These are phyloP conservation scores for Trypanosomatidae sp. DNA, from an alignment of 208 protist genomes.

Conservation along the genomic window DNA sequence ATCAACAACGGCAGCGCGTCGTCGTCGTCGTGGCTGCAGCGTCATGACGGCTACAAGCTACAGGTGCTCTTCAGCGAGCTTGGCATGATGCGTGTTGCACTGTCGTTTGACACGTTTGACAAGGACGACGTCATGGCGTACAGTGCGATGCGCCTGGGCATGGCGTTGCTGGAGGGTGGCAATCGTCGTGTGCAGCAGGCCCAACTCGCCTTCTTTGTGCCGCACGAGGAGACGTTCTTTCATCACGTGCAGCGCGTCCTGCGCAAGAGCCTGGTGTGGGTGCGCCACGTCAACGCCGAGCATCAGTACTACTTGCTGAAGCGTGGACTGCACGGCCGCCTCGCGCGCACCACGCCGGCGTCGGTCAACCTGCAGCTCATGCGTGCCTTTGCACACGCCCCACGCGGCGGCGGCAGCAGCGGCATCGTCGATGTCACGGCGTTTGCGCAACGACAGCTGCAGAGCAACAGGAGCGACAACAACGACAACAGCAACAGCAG, in stretches of 20 bases:
- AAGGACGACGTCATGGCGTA: conserved; percentile 53
- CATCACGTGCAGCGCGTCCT: conserved; percentile 47
- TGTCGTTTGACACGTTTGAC: conserved; percentile 26
- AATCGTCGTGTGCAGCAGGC: conserved; percentile 46
- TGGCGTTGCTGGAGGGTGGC: conserved; percentile 60
- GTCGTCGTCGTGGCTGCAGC: too few relatives aligned
- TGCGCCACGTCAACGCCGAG: conserved; percentile 28
- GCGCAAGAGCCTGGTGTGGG: conserved; percentile 23
- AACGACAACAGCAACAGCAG: too few relatives aligned
- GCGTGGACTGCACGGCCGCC: conserved; percentile 12
- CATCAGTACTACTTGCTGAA: conserved; percentile 56
- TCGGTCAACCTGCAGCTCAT: conserved; percentile 30
- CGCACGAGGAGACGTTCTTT: conserved; percentile 64
- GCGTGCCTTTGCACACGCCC: too few relatives aligned
- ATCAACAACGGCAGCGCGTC: too few relatives aligned
- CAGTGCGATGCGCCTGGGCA: conserved; percentile 39
- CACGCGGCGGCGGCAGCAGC: too few relatives aligned
- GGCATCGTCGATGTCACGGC: too few relatives aligned
- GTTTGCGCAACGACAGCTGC: too few relatives aligned
- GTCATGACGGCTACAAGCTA: conserved; percentile 19
- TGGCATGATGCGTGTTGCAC: conserved; percentile 35
- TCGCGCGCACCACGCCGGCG: conserved; percentile 3
- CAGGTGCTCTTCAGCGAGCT: conserved; percentile 46
- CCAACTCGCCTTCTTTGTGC: conserved; percentile 46
- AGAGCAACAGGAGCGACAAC: too few relatives aligned